Evolutionary conservation across 106 monocot genomes (phyloP).

Genomic region (Triglochin maritima): DNA sequence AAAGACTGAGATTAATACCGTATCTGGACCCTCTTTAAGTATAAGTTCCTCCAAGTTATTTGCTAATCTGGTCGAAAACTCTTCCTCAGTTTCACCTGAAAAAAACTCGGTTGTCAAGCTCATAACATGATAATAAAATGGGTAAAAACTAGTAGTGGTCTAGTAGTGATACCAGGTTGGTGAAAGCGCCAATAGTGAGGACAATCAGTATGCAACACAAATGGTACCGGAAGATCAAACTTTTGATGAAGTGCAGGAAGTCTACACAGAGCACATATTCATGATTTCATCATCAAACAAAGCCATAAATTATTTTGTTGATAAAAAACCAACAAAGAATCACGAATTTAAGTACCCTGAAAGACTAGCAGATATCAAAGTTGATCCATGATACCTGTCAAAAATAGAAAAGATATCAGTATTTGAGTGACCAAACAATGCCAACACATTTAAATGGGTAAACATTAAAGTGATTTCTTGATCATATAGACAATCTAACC

Average conservation of each 20-base stretch:
- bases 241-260: conserved; percentile 88
- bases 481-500: no score
- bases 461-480: no score
- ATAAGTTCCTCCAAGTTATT: conserved; percentile 94
- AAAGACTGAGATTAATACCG: conserved; percentile 27
- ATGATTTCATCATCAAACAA: background rate
- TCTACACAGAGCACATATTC: background rate
- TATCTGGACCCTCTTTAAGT: conserved; percentile 93
- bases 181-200: conserved; percentile 98
- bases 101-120: background rate
- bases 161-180: conserved; percentile 51
- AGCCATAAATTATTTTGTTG: background rate
- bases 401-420: background rate
- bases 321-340: background rate
- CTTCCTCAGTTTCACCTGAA: conserved; percentile 95
- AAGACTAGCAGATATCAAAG: conserved; percentile 85
- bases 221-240: conserved; percentile 91
- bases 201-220: conserved; percentile 96
- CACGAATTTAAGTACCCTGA: conserved; percentile 46
- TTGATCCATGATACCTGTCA: conserved; percentile 94
- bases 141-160: background rate
- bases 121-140: no score
- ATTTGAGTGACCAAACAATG: no score
- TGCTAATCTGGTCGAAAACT: conserved; percentile 83
- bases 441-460: no score